Evolutionary conservation across 2,329 filamentous ascomycete genomes (phyloP), one percentile per base, ranked within the genome.

Genomic region (Cercospora canescens): DNA sequence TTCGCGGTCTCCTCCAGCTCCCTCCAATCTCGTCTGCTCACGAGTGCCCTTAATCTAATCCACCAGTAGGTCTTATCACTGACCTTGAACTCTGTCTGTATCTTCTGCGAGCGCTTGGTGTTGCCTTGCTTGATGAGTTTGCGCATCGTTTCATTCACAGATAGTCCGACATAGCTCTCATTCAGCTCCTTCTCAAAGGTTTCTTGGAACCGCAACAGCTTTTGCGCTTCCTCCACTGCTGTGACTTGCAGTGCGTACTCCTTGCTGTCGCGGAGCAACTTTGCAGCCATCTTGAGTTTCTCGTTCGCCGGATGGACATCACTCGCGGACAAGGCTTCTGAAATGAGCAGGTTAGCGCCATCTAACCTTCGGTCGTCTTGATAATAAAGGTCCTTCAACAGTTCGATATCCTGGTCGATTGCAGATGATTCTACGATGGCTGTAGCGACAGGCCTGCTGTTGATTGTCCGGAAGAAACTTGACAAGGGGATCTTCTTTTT

Each of bases 301-400:
- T 98, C 95, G 1, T 87, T 86, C 5, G 91, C 86, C 0, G 88
- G 89, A 35, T 89, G 85, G 28, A 88, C 83, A 68, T 91, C 88
- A 0, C 88, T 85, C 75, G 95, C 91, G 4, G 85, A 81, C 7
- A 99, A 83, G 0, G 94, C 92, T 79, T 99, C 94, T 21, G 88
- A 88, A 14, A 99, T 83, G 66, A 98, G 91, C 1, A 99, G 88
- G 65, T 93, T 91, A 0, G 94, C 91, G 3, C 95, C 93, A 70
- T 98, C 95, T 5, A 93, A 83, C 3, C 94, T 88, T 5, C 94
- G 88, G 77, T 99, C 95, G 74, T 98, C 95, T 80, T 98, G 95
- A 77, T 99, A 99, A 81, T 95, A 99, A 3, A 99, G 83, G 76
- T 98, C 95, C 75, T 98, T 99, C 28, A 99, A 87, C 24, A 99